These are phyloP conservation scores for Lactarius pseudohatsudake DNA, from an alignment of 768 basidiomycete species.

Conservation along the genomic window DNA sequence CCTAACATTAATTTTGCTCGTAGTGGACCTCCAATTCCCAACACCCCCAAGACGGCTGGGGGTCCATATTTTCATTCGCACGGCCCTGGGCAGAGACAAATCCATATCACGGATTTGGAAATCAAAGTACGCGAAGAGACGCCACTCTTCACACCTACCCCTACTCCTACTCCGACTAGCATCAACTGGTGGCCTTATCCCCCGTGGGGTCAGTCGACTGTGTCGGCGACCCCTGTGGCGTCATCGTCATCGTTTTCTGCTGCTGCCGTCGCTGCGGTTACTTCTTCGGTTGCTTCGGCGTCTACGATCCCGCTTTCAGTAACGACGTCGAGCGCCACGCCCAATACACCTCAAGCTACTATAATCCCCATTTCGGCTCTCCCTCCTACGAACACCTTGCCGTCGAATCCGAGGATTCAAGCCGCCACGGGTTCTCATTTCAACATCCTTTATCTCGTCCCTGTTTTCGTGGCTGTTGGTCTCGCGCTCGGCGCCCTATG, in stretches of 20 bases:
- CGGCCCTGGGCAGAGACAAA: not conserved
- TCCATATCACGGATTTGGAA: not conserved
- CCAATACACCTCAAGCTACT: constrained; percentile 16
- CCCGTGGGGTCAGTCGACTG: constrained; percentile 31
- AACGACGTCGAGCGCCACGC: not conserved
- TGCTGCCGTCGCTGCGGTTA: not conserved
- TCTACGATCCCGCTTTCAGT: not conserved
- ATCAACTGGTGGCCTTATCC: constrained; percentile 40
- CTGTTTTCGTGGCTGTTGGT: constrained; percentile 34
- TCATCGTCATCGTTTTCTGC: not conserved
- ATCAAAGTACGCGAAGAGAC: not conserved
- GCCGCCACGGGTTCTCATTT: constrained; percentile 22
- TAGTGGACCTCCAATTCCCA: not conserved
- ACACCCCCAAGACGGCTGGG: not conserved
- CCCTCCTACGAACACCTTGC: constrained; percentile 30
- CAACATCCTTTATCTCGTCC: constrained; percentile 34
- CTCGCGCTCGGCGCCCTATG: constrained; percentile 31
- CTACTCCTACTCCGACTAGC: constrained; percentile 28
- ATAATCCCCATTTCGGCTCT: constrained; percentile 32
- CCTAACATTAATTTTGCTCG: constrained; percentile 18
- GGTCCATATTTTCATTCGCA: not conserved
- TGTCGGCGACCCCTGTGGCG: not conserved
- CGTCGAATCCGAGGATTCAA: constrained; percentile 21
- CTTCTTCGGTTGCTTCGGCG: not conserved
- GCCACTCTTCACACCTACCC: not conserved